Conservation (phyloP, 2,329 filamentous ascomycete genomes). For the Fusarium mundagurra region DNA sequence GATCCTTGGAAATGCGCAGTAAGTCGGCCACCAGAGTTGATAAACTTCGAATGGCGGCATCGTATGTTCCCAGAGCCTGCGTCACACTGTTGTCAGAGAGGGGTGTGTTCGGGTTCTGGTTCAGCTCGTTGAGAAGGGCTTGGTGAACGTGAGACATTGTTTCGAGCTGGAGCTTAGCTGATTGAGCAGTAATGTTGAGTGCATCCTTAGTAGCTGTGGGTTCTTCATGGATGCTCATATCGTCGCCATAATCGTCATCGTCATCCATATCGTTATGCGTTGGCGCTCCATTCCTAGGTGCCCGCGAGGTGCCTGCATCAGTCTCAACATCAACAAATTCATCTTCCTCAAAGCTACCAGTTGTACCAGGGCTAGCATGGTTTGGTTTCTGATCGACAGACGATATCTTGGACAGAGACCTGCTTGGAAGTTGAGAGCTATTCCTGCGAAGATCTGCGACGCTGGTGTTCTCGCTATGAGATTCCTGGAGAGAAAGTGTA, state of each 20-base stretch:
- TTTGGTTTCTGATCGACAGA: slow-evolving; percentile 48
- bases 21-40: slow-evolving; percentile 87
- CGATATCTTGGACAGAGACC: slow-evolving; percentile 42
- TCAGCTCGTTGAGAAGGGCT: slow-evolving; percentile 76
- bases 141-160: slow-evolving; percentile 85
- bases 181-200: slow-evolving; percentile 96
- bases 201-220: slow-evolving; percentile 86
- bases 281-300: slow-evolving; percentile 48
- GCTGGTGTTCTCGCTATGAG: slow-evolving; percentile 63
- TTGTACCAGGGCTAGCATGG: slow-evolving; percentile 54
- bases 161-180: slow-evolving; percentile 90
- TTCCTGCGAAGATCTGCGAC: slow-evolving; percentile 56
- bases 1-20: slow-evolving; percentile 89
- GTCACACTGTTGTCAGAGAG: slow-evolving; percentile 81
- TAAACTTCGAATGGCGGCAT: slow-evolving; percentile 87
- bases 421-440: slow-evolving; percentile 56
- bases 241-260: slow-evolving; percentile 77
- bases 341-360: slow-evolving; percentile 63
- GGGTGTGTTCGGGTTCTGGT: slow-evolving; percentile 73
- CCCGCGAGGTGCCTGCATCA: slow-evolving; percentile 54
- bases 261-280: slow-evolving; percentile 67
- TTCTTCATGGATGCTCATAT: slow-evolving; percentile 79
- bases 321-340: slow-evolving; percentile 60
- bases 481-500: slow-evolving; percentile 57
- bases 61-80: slow-evolving; percentile 85